Evolutionary conservation across 345 rosid genomes (phyloP), one percentile per base, ranked within the genome.

Genomic region (Hypericum perforatum): DNA sequence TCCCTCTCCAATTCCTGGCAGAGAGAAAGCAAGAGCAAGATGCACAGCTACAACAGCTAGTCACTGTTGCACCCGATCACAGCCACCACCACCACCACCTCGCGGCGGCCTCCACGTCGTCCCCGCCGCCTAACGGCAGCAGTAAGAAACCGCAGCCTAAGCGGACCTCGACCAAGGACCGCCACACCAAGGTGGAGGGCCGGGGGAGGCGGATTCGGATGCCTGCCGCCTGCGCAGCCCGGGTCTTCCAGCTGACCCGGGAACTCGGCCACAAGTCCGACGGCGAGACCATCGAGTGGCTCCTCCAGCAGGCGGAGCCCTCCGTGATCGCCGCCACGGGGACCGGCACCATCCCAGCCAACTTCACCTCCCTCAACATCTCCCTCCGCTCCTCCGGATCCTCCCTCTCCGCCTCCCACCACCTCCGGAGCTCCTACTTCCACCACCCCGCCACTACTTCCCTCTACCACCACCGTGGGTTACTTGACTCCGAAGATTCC

Each of bases 131-230:
- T 56, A 85, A n/a, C n/a, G n/a, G n/a, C n/a, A n/a, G n/a, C n/a
- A n/a, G n/a, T n/a, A n/a, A 82, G 82, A 87, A 87, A 47, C 68
- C 83, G 0, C 77, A 78, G n/a, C 85, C 94, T 0, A 85, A 82
- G 57, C 71, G 96, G 43, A 61, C 81, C 47, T 78, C 94, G 6
- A 77, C 91, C 12, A 88, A 82, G 54, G 96, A 88, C 72, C 73
- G 96, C 46, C 96, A 88, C 80, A 88, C 96, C 62, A 88, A 88
- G 70, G 96, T 88, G 8, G 94, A 88, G n/a, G 96, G 96, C 41
- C 94, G 96, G 0, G 96, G 96, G 41, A 88, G 96, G 44, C 77
- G 96, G 76, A 88, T 88, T 81, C 89, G 97, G 45, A 89, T 89
- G 94, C 97, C 97, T 0, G 95, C 95, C 37, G 67, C 84, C 45